Conservation (phyloP, 305 asterid species). For the Fraxinus dipetala region DNA sequence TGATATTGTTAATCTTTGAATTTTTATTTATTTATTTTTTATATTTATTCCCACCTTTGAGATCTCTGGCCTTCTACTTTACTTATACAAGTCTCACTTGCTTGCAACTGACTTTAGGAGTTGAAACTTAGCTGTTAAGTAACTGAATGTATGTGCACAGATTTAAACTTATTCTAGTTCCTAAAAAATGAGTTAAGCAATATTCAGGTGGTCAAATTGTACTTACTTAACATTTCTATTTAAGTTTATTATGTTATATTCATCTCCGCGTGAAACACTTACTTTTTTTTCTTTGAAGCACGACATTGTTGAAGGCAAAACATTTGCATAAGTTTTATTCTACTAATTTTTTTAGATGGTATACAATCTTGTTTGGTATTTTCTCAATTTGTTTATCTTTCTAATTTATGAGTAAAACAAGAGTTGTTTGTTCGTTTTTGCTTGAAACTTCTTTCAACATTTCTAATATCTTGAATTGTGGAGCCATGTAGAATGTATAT, state of each 20-base stretch:
- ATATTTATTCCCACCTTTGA: neutral
- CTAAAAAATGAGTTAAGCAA: neutral
- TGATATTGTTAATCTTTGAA: neutral
- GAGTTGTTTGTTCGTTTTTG: neutral
- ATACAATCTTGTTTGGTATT: neutral
- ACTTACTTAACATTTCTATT: neutral
- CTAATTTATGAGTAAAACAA: neutral
- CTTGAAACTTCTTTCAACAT: neutral
- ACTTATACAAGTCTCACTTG: neutral
- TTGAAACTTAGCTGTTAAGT: neutral
- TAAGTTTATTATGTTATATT: neutral
- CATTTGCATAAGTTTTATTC: neutral
- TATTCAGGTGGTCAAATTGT: neutral
- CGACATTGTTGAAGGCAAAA: neutral
- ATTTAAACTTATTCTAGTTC: neutral
- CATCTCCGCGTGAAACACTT: neutral
- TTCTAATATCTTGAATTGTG: neutral
- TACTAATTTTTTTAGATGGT: neutral
- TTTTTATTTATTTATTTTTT: neutral
- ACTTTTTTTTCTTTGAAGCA: neutral
- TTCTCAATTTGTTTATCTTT: neutral
- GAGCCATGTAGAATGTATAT: conserved; percentile 10
- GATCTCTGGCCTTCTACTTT: neutral
- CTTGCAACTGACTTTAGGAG: neutral
- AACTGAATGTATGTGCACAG: neutral